Evolutionary conservation across 495 filamentous ascomycete species (phyloP).

Genomic region (Aspergillus cristatus): DNA sequence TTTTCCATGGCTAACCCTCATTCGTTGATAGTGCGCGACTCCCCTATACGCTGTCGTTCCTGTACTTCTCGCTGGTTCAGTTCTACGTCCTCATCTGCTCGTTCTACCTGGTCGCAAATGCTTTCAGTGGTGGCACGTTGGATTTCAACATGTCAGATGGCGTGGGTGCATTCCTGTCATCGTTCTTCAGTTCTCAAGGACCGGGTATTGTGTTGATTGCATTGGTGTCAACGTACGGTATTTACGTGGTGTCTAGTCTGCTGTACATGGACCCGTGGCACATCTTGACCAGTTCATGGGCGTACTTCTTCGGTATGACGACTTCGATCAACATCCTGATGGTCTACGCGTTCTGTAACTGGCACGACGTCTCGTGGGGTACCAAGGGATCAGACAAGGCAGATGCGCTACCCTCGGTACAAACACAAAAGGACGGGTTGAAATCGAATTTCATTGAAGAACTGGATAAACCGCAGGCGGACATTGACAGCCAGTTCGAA

Average conservation of each 20-base stretch:
- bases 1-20: too few relatives aligned
- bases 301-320: conserved; percentile 86
- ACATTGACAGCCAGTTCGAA: conserved; percentile 96
- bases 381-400: conserved; percentile 98
- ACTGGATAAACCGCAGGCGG: conserved; percentile 89
- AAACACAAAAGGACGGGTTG: conserved; percentile 70
- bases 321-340: conserved; percentile 98
- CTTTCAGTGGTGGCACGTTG: conserved; percentile 52
- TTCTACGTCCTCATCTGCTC: conserved; percentile 81
- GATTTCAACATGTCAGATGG: conserved; percentile 45
- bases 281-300: conserved; percentile 94
- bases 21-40: conserved; percentile 43
- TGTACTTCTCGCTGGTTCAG: conserved; percentile 79
- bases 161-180: conserved; percentile 44
- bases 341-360: conserved; percentile 98
- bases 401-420: conserved; percentile 79
- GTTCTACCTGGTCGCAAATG: conserved; percentile 74
- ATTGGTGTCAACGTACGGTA: conserved; percentile 83
- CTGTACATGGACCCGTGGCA: conserved; percentile 99
- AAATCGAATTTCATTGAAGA: conserved; percentile 90
- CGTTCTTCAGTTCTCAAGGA: conserved; percentile 67
- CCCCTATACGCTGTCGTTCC: conserved; percentile 76
- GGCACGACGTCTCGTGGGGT: conserved; percentile 99
- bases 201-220: conserved; percentile 85
- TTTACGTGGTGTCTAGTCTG: conserved; percentile 92